Percentiles rank a stretch among this genome's conserved stretches.
phyloP scores from a whole-genome alignment of 1,139 yeast genomes.

The Pichia kudriavzevii region DNA sequence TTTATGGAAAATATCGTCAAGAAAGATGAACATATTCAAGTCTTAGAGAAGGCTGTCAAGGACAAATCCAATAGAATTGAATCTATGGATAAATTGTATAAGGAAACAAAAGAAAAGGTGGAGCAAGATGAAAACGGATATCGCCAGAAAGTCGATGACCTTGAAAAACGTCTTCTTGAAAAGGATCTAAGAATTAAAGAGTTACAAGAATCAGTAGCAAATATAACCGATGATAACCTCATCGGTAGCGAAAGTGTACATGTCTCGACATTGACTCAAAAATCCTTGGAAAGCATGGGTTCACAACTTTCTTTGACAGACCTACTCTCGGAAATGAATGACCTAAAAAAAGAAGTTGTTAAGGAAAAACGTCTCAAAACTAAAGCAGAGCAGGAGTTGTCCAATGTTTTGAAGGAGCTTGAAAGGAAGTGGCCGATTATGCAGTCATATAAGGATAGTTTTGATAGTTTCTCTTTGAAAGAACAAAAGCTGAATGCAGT shows the following conservation, averaged over 20 bases:
- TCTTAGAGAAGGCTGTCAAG: constrained; percentile 46
- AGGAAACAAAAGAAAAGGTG: constrained; percentile 36
- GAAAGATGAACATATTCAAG: constrained; percentile 55
- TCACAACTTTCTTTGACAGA: constrained; percentile 61
- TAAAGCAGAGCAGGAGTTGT: constrained; percentile 61
- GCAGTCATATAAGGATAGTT: constrained; percentile 55
- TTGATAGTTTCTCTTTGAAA: constrained; percentile 40
- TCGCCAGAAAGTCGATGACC: constrained; percentile 18
- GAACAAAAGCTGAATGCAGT: constrained; percentile 44
- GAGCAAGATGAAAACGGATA: constrained; percentile 31
- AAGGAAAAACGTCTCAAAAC: constrained; percentile 69
- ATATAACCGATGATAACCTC: constrained; percentile 25
- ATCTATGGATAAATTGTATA: constrained; percentile 40
- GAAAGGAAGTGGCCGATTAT: constrained; percentile 77
- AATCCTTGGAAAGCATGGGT: constrained; percentile 21
- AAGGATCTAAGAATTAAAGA: constrained; percentile 32
- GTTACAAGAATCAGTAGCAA: constrained; percentile 37
- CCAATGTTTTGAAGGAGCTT: constrained; percentile 64
- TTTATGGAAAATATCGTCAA: constrained; percentile 55
- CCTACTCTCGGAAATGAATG: constrained; percentile 58
- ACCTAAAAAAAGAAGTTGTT: constrained; percentile 58
- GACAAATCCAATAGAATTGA: constrained; percentile 41
- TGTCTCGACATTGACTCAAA: constrained; percentile 20
- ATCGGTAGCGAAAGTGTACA: constrained; percentile 5
- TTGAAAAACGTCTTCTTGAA: constrained; percentile 18